Evolutionary conservation across 208 protist species (phyloP).

Genomic region (Dictyostelium gargantuum): DNA sequence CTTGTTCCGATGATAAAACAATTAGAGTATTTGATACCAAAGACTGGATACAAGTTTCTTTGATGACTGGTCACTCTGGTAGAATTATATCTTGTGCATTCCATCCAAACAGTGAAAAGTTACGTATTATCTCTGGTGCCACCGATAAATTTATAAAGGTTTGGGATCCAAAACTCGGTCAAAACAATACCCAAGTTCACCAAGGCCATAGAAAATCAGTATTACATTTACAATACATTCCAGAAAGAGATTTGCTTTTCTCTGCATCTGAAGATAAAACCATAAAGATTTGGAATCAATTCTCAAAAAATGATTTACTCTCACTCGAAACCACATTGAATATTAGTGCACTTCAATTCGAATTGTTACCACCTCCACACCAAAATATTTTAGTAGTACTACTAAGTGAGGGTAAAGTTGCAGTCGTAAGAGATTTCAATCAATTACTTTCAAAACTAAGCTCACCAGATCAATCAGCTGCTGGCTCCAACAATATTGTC

Average conservation of each 20-base stretch:
- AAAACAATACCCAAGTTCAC: neutral
- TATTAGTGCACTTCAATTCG: neutral
- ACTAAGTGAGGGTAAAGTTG: neutral
- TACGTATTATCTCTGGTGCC: neutral
- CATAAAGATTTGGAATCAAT: neutral
- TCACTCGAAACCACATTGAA: neutral
- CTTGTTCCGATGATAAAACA: slow-evolving; percentile 66
- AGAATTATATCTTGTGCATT: slow-evolving; percentile 40
- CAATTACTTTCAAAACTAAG: neutral
- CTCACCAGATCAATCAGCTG: neutral
- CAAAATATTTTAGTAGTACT: neutral
- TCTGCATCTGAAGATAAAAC: slow-evolving; percentile 29
- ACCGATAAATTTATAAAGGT: slow-evolving; percentile 54
- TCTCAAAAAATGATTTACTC: neutral
- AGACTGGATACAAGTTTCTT: slow-evolving; percentile 42
- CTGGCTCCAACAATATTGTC: neutral
- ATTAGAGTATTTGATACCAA: slow-evolving; percentile 12
- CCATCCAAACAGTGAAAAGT: neutral
- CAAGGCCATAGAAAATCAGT: slow-evolving; percentile 38
- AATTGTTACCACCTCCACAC: neutral
- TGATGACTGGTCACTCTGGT: slow-evolving; percentile 64
- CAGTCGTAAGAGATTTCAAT: neutral
- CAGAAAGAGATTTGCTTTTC: neutral
- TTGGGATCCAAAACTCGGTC: slow-evolving; percentile 50
- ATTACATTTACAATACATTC: neutral